Evolutionary conservation across 2,329 filamentous ascomycete genomes (phyloP), one percentile per base, ranked within the genome.

Genomic region (Calcarisporium arbuscula): DNA sequence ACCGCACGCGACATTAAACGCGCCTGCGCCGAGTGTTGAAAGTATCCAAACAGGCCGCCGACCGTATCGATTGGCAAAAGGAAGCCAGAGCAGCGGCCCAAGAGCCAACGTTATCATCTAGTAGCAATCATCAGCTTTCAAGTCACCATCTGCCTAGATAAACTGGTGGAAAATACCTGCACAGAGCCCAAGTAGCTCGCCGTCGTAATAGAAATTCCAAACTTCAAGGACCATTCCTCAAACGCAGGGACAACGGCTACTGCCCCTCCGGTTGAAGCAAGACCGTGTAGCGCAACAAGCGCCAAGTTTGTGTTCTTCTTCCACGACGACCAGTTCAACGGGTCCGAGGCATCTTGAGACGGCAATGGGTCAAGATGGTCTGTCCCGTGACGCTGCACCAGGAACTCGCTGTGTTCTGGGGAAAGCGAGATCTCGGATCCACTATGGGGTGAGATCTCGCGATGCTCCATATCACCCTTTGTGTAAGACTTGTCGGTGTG

Each of bases 261-360:
- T 14, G n/a, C n/a, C n/a, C n/a, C n/a, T n/a, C n/a, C n/a, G n/a
- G n/a, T n/a, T n/a, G n/a, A n/a, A n/a, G n/a, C n/a, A n/a, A n/a
- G n/a, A n/a, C n/a, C 68, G 36, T 77, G 70, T 46, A 74, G 72
- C 1, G 71, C 68, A 12, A 79, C 70, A 8, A 77, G 61, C 9
- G 64, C 36, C 1, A 79, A 54, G 38, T 77, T 74, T 35, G 57
- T 37, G 1, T 60, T 50, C 65, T 75, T 77, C 68, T 73, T 39
- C 20, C n/a, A 21, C 21, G 29, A 25, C 8, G 39, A 31, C 43
- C 43, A 46, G 32, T 44, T 44, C 6, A 44, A 28, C 3, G 43
- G 43, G 20, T 42, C 39, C 4, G 26, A 34, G 14, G 40, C 39
- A 27, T 39, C 31, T 35, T 40, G 40, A 5, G 25, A 22, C 15